phyloP scores from a whole-genome alignment of 805 yeast genomes.

The Wickerhamomyces canadensis region DNA sequence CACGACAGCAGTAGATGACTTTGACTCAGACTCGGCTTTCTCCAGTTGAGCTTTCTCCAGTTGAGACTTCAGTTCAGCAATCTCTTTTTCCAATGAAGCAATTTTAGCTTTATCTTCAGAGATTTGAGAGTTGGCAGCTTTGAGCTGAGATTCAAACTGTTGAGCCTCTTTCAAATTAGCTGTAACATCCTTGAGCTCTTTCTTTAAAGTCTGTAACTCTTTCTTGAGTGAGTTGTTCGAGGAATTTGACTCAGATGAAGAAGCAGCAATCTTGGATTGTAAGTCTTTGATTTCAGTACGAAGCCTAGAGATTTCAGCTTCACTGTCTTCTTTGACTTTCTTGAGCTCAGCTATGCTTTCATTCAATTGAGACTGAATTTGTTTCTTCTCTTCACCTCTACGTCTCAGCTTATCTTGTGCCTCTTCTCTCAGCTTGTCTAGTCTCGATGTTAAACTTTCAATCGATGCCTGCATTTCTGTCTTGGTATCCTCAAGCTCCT shows the following conservation, averaged over 20 bases:
- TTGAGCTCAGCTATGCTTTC: constrained; percentile 16
- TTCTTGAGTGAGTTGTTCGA: background rate
- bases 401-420: constrained; percentile 25
- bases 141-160: constrained; percentile 33
- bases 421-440: constrained; percentile 17
- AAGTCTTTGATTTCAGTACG: constrained; percentile 1
- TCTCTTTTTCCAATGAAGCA: constrained; percentile 10
- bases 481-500: constrained; percentile 22
- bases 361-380: constrained; percentile 10
- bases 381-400: constrained; percentile 19
- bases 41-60: constrained; percentile 1
- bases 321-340: constrained; percentile 2
- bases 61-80: constrained; percentile 8
- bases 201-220: constrained; percentile 9
- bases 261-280: background rate
- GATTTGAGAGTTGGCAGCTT: constrained; percentile 27
- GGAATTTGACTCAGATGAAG: background rate
- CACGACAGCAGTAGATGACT: constrained; percentile 1
- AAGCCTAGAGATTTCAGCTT: constrained; percentile 6
- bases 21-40: constrained; percentile 8
- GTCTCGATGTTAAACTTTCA: constrained; percentile 17
- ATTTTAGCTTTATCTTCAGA: constrained; percentile 27
- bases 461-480: constrained; percentile 15
- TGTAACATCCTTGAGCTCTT: constrained; percentile 18
- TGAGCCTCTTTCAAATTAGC: constrained; percentile 26